These are phyloP conservation scores for Ophiostoma sp. DNA, from an alignment of 2,329 filamentous ascomycete species.

Conservation along the genomic window DNA sequence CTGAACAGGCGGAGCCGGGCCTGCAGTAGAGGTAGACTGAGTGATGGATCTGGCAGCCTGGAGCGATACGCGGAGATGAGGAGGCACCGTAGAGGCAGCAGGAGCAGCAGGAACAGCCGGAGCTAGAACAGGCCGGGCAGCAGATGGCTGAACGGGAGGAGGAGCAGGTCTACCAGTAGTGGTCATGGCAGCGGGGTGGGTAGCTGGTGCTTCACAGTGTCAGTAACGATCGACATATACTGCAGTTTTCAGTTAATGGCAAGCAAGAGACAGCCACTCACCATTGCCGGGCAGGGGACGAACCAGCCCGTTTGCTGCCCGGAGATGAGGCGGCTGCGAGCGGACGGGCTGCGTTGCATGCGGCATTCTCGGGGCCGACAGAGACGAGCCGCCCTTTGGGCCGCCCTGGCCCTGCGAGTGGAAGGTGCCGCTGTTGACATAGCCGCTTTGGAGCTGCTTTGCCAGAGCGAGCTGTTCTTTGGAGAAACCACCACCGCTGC, in stretches of 20 bases:
- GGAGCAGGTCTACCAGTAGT: not conserved
- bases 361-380: not conserved
- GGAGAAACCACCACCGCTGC: slow-evolving; percentile 1
- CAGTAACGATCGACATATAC: not conserved
- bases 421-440: slow-evolving; percentile 21
- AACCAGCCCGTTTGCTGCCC: slow-evolving; percentile 18
- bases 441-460: slow-evolving; percentile 23
- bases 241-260: too few relatives aligned
- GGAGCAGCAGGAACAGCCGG: not conserved
- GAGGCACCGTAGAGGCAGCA: not conserved
- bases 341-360: not conserved
- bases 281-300: slow-evolving; percentile 19
- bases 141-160: not conserved
- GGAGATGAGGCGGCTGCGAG: not conserved
- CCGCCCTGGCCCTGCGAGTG: not conserved
- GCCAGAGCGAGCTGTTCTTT: slow-evolving; percentile 26
- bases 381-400: not conserved
- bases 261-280: not conserved
- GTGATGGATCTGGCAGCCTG: not conserved
- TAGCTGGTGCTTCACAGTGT: not conserved
- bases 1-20: slow-evolving; percentile 1
- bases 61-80: not conserved
- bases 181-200: not conserved
- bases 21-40: not conserved
- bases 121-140: not conserved